Evolutionary conservation across 257 asterid genomes (phyloP).

Genomic region (Nicotiana knightiana): DNA sequence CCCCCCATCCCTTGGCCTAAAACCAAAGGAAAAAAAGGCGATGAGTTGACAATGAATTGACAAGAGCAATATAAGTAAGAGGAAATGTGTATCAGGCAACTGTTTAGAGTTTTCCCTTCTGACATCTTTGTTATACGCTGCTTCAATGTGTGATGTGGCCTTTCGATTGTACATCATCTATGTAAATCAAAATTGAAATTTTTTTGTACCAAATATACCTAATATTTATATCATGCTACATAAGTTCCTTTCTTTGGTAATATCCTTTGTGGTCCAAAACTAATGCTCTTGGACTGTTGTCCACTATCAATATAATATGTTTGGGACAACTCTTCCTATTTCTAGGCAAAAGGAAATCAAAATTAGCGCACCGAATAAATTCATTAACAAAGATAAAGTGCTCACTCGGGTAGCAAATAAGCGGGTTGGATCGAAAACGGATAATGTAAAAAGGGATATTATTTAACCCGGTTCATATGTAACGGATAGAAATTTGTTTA

Average conservation of each 20-base stretch:
- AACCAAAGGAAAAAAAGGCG: too few species aligned
- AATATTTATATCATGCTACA: neutral
- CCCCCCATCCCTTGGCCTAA: too few species aligned
- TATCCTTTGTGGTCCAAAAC: neutral
- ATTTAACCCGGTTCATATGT: rapidly evolving
- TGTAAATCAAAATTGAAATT: neutral
- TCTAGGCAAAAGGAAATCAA: neutral
- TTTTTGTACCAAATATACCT: neutral
- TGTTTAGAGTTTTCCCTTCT: neutral
- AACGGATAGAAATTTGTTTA: too few species aligned
- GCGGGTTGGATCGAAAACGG: too few species aligned
- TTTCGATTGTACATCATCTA: neutral
- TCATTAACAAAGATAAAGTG: too few species aligned
- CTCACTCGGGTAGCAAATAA: too few species aligned
- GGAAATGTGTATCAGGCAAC: neutral
- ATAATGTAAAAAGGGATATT: too few species aligned
- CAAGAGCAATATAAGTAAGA: too few species aligned
- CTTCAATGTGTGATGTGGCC: neutral
- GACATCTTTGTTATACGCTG: neutral
- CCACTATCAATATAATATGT: neutral
- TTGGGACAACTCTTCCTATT: neutral
- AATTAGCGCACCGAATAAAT: too few species aligned
- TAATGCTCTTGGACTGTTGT: neutral
- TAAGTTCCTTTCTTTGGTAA: neutral
- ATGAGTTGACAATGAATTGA: too few species aligned